phyloP scores from a whole-genome alignment of 176 grass and related monocot genomes.

The Oryza rufipogon region DNA sequence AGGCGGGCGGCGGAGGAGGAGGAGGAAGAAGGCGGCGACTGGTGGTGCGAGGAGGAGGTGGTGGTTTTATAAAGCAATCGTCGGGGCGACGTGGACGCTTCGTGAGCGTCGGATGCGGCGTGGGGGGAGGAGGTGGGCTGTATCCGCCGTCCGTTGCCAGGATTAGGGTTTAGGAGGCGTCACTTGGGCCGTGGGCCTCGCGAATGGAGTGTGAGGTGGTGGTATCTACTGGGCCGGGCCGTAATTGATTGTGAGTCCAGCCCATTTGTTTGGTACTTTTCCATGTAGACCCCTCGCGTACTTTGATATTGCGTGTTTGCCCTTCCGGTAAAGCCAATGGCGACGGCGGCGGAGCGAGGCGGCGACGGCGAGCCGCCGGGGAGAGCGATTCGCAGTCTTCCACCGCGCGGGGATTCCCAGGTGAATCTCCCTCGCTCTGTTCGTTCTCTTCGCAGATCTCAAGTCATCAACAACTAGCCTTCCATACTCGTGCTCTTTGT shows the following conservation, averaged over 20 bases:
- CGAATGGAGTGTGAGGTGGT: not conserved
- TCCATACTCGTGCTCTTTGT: not conserved
- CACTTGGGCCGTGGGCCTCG: not conserved
- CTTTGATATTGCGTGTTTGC: not conserved
- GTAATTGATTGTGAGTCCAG: not conserved
- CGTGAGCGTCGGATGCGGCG: conserved; percentile 20
- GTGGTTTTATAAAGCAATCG: conserved; percentile 31
- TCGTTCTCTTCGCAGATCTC: not conserved
- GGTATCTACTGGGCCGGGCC: not conserved
- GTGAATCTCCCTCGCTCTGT: not conserved
- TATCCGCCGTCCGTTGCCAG: conserved; percentile 27
- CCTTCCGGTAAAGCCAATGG: not conserved
- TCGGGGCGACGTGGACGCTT: conserved; percentile 25
- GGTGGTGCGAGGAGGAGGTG: not conserved
- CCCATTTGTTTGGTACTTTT: not conserved
- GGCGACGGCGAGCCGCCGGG: not conserved
- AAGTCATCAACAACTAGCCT: not conserved
- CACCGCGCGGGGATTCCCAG: not conserved
- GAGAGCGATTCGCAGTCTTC: not conserved
- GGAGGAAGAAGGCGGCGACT: conserved; percentile 38
- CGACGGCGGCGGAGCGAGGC: not conserved
- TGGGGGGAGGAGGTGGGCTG: too few species aligned
- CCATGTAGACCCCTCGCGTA: not conserved
- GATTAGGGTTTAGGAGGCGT: conserved; percentile 53
- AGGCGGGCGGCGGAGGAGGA: not conserved